Evolutionary conservation across 176 grass and related monocot species (phyloP).

Genomic region (Puccinellia tenuiflora): DNA sequence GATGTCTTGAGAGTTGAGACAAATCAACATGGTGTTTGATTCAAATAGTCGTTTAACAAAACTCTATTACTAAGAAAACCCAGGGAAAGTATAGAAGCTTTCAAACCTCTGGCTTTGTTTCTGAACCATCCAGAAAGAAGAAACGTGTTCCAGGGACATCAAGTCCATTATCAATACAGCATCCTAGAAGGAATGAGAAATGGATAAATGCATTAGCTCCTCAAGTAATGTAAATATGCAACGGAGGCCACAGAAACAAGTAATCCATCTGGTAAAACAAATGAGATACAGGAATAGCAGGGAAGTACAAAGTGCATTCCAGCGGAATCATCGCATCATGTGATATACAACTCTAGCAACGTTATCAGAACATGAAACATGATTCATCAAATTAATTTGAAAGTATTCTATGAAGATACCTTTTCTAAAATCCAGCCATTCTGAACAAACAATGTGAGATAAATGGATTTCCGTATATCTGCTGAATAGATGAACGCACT

Average conservation of each 20-base stretch:
- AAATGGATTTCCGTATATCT: conserved; percentile 81
- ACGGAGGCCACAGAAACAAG: neutral
- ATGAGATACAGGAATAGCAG: neutral
- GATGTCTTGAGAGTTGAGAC: neutral
- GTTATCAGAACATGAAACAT: neutral
- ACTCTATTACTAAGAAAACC: neutral
- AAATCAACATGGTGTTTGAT: neutral
- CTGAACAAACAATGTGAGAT: conserved; percentile 89
- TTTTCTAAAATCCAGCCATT: conserved; percentile 90
- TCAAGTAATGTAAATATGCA: neutral
- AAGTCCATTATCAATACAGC: conserved; percentile 78
- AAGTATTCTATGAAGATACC: conserved; percentile 35
- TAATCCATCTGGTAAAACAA: neutral
- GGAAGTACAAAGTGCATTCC: neutral
- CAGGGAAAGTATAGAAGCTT: neutral
- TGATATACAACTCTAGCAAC: neutral
- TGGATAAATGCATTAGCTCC: neutral
- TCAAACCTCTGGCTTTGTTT: conserved; percentile 74
- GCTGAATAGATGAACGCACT: conserved; percentile 86
- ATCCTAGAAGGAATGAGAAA: conserved; percentile 51
- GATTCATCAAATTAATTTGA: neutral
- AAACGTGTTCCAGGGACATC: conserved; percentile 53
- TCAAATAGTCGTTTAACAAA: neutral
- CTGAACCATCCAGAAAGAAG: conserved; percentile 95
- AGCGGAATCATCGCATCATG: neutral